phyloP scores from a whole-genome alignment of 495 filamentous ascomycete genomes.

The Pyronema domesticum region DNA sequence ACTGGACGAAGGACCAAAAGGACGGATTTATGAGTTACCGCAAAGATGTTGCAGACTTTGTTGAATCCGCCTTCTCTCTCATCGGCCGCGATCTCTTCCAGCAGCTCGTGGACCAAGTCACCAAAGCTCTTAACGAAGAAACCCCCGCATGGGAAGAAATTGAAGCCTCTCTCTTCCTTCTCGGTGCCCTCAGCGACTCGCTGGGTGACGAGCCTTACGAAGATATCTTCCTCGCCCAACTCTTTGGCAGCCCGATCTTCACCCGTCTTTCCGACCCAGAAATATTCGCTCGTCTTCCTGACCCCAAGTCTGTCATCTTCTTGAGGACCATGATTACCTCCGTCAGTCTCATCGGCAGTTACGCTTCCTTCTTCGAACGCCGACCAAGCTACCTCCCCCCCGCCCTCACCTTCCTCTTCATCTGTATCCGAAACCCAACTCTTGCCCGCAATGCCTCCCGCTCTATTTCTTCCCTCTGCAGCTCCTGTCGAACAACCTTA shows the following conservation, averaged over 20 bases:
- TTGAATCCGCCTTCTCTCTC: conserved; percentile 57
- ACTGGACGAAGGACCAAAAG: conserved; percentile 56
- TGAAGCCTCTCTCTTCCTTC: conserved; percentile 63
- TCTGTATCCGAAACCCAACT: conserved; percentile 45
- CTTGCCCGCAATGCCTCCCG: conserved; percentile 57
- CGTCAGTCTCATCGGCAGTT: conserved; percentile 21
- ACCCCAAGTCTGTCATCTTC: no score
- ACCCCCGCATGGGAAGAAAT: conserved; percentile 46
- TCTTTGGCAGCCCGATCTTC: conserved; percentile 53
- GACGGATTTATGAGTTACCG: conserved; percentile 60
- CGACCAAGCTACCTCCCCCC: conserved; percentile 51
- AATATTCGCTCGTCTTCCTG: no score
- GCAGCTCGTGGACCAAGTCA: conserved; percentile 47
- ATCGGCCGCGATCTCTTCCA: conserved; percentile 50
- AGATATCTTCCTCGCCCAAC: conserved; percentile 46
- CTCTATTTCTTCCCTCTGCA: conserved; percentile 65
- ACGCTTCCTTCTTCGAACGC: conserved; percentile 64
- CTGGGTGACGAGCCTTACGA: conserved; percentile 46
- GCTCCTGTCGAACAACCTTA: conserved; percentile 55
- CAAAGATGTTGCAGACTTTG: conserved; percentile 61
- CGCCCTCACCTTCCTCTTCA: conserved; percentile 68
- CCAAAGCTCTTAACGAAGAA: conserved; percentile 36
- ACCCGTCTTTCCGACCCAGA: conserved; percentile 34
- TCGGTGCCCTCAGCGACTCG: conserved; percentile 59
- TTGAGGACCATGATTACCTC: no score